A percentile compares a stretch with the other conserved stretches of the same genome.
Conservation (phyloP, 345 rosid genomes). For the Reutealis trisperma region DNA sequence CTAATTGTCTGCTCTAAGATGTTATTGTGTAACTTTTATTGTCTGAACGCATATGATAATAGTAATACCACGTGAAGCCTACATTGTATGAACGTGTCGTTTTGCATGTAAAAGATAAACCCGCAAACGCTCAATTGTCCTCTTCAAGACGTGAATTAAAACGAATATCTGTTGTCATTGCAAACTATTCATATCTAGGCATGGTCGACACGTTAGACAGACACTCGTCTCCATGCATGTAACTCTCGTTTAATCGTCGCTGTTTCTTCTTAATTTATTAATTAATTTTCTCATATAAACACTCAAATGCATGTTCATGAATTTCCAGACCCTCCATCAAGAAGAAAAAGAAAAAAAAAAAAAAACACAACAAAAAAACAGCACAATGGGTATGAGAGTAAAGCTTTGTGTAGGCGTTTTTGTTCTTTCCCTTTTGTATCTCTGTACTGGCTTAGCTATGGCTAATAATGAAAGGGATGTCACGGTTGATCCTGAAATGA, state of each 20-base stretch:
- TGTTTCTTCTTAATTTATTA: no score
- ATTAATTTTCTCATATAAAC: no score
- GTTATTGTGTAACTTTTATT: no score
- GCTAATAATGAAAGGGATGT: slow-evolving; percentile 29
- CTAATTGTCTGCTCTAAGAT: no score
- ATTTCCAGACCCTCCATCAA: neutral
- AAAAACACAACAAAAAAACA: no score
- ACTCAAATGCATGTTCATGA: no score
- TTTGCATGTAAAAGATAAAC: neutral
- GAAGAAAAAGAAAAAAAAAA: no score
- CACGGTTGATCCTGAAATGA: slow-evolving; percentile 7
- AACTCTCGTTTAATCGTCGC: slow-evolving; percentile 1
- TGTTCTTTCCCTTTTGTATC: slow-evolving; percentile 23
- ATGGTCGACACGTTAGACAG: slow-evolving; percentile 25
- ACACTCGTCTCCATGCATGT: slow-evolving; percentile 47
- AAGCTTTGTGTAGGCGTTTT: slow-evolving; percentile 12
- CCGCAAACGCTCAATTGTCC: neutral
- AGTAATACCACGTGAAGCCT: neutral
- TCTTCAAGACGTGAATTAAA: no score
- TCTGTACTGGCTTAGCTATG: slow-evolving; percentile 26
- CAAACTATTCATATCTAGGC: neutral
- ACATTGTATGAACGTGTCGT: neutral
- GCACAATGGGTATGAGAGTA: slow-evolving; percentile 25
- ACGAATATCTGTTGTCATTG: no score
- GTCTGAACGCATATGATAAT: no score